Evolutionary conservation across 306 rosid species (phyloP).

Genomic region (Quillaja saponaria): DNA sequence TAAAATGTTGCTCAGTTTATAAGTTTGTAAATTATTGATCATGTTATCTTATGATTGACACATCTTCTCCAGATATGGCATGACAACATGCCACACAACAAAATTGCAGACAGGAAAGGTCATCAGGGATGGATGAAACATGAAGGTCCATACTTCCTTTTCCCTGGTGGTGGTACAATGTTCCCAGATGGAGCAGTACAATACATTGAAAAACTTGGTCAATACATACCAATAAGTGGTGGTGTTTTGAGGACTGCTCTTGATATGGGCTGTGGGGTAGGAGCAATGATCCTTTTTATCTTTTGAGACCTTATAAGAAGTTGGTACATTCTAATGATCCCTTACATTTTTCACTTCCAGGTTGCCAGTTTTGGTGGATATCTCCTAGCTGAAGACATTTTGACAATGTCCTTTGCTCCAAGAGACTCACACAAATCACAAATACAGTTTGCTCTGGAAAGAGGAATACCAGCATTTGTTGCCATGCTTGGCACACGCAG

Average conservation of each 20-base stretch:
- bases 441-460: constrained; percentile 93
- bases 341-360: constrained; percentile 45
- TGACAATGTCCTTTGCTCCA: constrained; percentile 93
- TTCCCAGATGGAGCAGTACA: constrained; percentile 96
- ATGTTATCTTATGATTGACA: background rate
- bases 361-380: constrained; percentile 99
- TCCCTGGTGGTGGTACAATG: constrained; percentile 99
- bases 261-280: constrained; percentile 99
- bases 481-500: constrained; percentile 98
- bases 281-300: constrained; percentile 32
- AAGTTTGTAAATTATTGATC: constrained; percentile 14
- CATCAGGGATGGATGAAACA: constrained; percentile 99
- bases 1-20: background rate
- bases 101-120: constrained; percentile 97
- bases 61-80: constrained; percentile 76
- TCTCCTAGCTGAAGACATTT: constrained; percentile 67
- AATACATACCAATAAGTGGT: constrained; percentile 71
- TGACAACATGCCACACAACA: constrained; percentile 91
- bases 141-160: constrained; percentile 84
- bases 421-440: constrained; percentile 98
- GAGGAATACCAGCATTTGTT: constrained; percentile 96
- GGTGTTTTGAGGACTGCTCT: constrained; percentile 88
- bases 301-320: constrained; percentile 7
- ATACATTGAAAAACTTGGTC: constrained; percentile 90
- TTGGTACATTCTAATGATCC: constrained; percentile 11